Conservation (phyloP, 441 rosid species). For the Daphne laureola region DNA sequence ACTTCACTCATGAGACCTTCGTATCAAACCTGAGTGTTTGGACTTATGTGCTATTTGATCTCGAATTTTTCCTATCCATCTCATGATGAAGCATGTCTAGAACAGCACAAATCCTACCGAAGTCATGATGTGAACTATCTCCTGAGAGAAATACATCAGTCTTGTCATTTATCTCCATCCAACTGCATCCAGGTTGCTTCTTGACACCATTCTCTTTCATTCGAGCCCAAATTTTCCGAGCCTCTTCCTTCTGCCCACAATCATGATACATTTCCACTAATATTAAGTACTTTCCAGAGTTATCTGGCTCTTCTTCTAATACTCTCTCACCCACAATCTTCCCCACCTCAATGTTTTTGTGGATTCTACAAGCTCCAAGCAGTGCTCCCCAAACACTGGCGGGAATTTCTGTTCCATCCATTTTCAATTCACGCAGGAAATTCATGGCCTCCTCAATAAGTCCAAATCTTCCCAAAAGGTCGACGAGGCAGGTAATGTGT, state of each 20-base stretch:
- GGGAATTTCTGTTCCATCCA: constrained; percentile 26
- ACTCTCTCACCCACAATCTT: constrained; percentile 24
- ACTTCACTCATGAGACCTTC: neutral
- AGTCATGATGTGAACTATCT: constrained; percentile 12
- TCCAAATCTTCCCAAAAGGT: constrained; percentile 33
- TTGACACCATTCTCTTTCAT: constrained; percentile 29
- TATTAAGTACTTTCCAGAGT: constrained; percentile 28
- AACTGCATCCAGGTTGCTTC: constrained; percentile 33
- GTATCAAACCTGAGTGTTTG: neutral
- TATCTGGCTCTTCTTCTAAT: constrained; percentile 23
- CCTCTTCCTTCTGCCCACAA: constrained; percentile 24
- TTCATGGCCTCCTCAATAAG: constrained; percentile 32
- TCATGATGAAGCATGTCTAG: constrained; percentile 12
- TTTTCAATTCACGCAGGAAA: constrained; percentile 25
- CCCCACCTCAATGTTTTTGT: constrained; percentile 18
- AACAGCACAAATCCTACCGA: constrained; percentile 7
- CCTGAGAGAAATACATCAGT: constrained; percentile 22
- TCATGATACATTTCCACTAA: constrained; percentile 24
- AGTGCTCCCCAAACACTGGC: constrained; percentile 37
- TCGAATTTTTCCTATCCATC: constrained; percentile 10
- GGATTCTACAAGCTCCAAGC: constrained; percentile 32
- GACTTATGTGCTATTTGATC: constrained; percentile 2
- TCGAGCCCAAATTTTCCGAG: constrained; percentile 15
- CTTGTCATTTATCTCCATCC: constrained; percentile 21
- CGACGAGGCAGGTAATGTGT: constrained; percentile 31